Conservation (phyloP, 176 grass and related monocot genomes). For the Musa troglodytarum region DNA sequence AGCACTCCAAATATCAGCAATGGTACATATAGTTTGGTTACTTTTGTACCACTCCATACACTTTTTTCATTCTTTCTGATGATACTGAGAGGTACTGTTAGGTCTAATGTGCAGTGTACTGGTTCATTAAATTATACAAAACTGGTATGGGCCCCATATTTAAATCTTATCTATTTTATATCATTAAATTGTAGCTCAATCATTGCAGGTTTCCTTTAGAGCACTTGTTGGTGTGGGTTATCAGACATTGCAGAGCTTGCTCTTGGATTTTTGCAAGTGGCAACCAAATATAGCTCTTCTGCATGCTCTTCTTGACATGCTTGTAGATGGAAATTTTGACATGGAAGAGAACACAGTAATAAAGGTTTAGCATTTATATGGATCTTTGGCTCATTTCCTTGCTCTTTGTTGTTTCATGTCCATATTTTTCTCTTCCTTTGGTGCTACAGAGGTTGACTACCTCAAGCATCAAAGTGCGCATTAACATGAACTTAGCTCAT, state of each 20-base stretch:
- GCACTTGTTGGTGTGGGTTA: slow-evolving; percentile 79
- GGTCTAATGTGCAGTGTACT: no score
- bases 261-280: slow-evolving; percentile 97
- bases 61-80: no score
- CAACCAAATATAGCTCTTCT: slow-evolving; percentile 61
- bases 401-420: not conserved
- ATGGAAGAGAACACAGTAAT: slow-evolving; percentile 75
- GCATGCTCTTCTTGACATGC: slow-evolving; percentile 83
- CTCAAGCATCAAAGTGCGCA: not conserved
- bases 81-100: no score
- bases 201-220: slow-evolving; percentile 74
- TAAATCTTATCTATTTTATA: not conserved
- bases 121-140: not conserved
- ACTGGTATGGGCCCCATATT: not conserved
- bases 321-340: slow-evolving; percentile 83
- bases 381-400: slow-evolving; percentile 8
- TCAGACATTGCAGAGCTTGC: slow-evolving; percentile 85
- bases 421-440: not conserved
- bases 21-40: no score
- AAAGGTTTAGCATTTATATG: slow-evolving; percentile 37
- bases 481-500: slow-evolving; percentile 17
- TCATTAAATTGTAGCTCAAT: slow-evolving; percentile 24
- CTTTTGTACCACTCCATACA: no score
- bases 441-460: not conserved
- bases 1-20: no score